These are phyloP conservation scores for Colletotrichum limetticola DNA, from an alignment of 2,329 filamentous ascomycete genomes.

Conservation along the genomic window DNA sequence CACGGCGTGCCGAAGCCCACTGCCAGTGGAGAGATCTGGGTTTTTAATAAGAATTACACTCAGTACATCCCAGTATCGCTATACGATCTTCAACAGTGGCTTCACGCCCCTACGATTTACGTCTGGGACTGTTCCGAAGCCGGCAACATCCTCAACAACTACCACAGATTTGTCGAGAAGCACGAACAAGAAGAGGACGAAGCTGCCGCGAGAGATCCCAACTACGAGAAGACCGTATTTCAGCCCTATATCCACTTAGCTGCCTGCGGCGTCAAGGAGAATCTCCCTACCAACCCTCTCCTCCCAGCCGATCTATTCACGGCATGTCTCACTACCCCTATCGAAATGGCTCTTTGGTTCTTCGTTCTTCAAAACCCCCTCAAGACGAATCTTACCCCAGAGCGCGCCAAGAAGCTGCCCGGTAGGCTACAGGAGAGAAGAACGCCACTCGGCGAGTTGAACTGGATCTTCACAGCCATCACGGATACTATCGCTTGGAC, in stretches of 20 bases:
- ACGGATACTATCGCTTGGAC: conserved; percentile 99
- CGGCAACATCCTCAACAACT: conserved; percentile 94
- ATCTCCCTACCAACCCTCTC: conserved; percentile 92
- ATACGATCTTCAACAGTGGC: conserved; percentile 95
- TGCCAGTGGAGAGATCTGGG: conserved; percentile 96
- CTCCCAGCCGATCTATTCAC: conserved; percentile 96
- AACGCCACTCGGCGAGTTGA: conserved; percentile 93
- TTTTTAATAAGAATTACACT: conserved; percentile 98
- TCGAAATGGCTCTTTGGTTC: conserved; percentile 96
- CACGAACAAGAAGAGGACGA: conserved; percentile 91
- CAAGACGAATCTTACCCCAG: conserved; percentile 75
- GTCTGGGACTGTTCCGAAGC: conserved; percentile 99
- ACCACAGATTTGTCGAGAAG: conserved; percentile 93
- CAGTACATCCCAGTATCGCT: conserved; percentile 98
- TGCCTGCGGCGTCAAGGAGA: conserved; percentile 90
- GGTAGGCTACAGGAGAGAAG: conserved; percentile 91
- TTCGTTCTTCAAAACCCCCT: conserved; percentile 93
- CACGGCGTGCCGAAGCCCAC: conserved; percentile 97
- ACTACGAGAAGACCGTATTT: conserved; percentile 80
- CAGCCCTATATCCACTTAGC: conserved; percentile 86
- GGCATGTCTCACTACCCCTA: conserved; percentile 93
- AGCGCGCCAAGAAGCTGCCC: conserved; percentile 88
- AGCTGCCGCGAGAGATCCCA: conserved; percentile 78
- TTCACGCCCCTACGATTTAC: conserved; percentile 93
- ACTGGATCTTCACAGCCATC: conserved; percentile 99